A percentile compares a stretch with the other conserved stretches of the same genome.
These are phyloP conservation scores for Trichoderma asperelloides DNA, from an alignment of 495 filamentous ascomycete genomes.

Conservation along the genomic window DNA sequence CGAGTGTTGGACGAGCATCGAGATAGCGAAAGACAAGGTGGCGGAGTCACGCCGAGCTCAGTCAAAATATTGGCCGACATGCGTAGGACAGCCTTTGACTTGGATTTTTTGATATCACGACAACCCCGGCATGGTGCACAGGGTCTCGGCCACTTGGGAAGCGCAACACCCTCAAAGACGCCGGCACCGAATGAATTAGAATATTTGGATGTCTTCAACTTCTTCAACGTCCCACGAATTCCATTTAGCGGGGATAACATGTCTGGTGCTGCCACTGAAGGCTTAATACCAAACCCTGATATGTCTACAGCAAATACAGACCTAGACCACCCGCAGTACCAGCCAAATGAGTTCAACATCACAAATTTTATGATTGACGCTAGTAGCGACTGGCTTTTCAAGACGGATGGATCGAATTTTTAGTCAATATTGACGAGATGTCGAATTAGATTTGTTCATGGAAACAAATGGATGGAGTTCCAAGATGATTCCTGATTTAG, in stretches of 20 bases:
- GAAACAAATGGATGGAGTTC: too few species aligned
- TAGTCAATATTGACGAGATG: background rate
- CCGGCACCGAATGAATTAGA: conserved; percentile 75
- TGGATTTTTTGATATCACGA: conserved; percentile 78
- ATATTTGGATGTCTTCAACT: conserved; percentile 88
- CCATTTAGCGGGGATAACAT: conserved; percentile 35
- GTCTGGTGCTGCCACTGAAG: background rate
- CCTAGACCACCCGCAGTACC: background rate
- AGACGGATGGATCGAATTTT: conserved; percentile 17
- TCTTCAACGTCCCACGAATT: conserved; percentile 80
- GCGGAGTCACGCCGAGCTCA: conserved; percentile 66
- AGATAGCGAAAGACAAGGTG: conserved; percentile 64
- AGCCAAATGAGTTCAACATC: conserved; percentile 44
- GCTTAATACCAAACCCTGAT: background rate
- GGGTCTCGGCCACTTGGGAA: conserved; percentile 30
- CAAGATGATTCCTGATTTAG: background rate
- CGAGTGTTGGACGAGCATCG: conserved; percentile 77
- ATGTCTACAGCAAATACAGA: background rate
- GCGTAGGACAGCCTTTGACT: conserved; percentile 74
- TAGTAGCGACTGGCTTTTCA: conserved; percentile 50
- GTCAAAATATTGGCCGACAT: conserved; percentile 85
- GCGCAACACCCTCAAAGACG: conserved; percentile 44
- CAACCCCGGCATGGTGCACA: conserved; percentile 53
- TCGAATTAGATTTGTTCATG: too few species aligned
- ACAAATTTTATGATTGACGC: conserved; percentile 54